Conservation (phyloP, 2,329 filamentous ascomycete genomes). For the Ophiostoma ulmi region DNA sequence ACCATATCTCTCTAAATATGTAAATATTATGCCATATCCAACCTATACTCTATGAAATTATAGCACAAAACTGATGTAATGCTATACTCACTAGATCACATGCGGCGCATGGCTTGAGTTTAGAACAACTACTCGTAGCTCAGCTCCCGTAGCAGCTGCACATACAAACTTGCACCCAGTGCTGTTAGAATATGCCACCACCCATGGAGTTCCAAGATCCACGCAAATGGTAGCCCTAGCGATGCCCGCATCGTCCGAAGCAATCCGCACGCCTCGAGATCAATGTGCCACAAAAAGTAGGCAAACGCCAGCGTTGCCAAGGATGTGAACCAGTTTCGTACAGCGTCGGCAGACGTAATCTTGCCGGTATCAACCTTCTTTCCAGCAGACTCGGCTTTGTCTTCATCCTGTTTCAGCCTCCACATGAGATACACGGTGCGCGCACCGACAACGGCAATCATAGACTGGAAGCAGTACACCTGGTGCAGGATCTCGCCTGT, state of each 20-base stretch:
- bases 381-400: neutral
- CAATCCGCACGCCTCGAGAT: conserved; percentile 46
- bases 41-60: too few species aligned
- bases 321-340: conserved; percentile 15
- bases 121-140: neutral
- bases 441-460: conserved; percentile 34
- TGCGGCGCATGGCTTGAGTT: too few species aligned
- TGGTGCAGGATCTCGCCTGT: conserved; percentile 43
- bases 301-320: conserved; percentile 31
- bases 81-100: too few species aligned
- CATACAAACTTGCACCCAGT: conserved; percentile 39
- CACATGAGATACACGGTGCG: conserved; percentile 37
- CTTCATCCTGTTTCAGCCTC: conserved; percentile 25
- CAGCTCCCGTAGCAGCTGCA: conserved; percentile 21
- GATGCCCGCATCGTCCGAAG: conserved; percentile 42
- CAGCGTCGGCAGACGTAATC: neutral
- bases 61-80: too few species aligned
- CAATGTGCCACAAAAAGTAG: conserved; percentile 54
- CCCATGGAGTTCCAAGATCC: conserved; percentile 54
- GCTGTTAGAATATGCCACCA: conserved; percentile 62
- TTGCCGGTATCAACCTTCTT: neutral
- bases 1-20: neutral
- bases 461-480: conserved; percentile 36
- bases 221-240: conserved; percentile 52
- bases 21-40: neutral